Conservation (phyloP, 352 stramenopile species). For the Aphanomyces invadans region DNA sequence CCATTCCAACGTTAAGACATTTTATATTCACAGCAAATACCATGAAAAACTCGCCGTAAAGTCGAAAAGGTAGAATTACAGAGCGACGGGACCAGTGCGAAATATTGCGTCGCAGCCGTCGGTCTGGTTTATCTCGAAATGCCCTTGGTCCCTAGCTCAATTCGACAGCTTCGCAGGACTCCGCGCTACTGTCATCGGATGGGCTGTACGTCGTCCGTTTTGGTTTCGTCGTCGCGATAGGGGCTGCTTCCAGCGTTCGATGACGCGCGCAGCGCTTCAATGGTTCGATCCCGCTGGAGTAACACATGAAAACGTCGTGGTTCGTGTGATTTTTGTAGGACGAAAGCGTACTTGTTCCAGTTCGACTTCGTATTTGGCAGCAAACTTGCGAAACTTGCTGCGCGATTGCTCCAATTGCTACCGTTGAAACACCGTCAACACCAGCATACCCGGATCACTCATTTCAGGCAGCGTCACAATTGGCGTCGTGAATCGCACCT, state of each 20-base stretch:
- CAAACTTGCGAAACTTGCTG: slow-evolving; percentile 82
- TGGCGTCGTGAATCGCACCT: slow-evolving; percentile 40
- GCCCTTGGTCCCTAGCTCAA: too few species aligned
- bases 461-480: too few species aligned
- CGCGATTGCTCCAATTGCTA: slow-evolving; percentile 76
- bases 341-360: slow-evolving; percentile 53
- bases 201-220: not conserved
- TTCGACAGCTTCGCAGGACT: too few species aligned
- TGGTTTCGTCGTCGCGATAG: not conserved
- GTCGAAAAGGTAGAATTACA: too few species aligned
- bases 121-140: too few species aligned
- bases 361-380: slow-evolving; percentile 74
- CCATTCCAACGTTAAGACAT: too few species aligned
- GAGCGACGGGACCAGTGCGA: too few species aligned
- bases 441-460: slow-evolving; percentile 2
- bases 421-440: slow-evolving; percentile 4
- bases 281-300: slow-evolving; percentile 31
- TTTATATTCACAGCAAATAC: too few species aligned
- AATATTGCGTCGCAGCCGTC: too few species aligned
- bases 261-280: slow-evolving; percentile 32
- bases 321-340: too few species aligned
- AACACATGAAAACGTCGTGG: not conserved
- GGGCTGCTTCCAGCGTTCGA: not conserved
- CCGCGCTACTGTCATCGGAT: not conserved
- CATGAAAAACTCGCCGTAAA: too few species aligned